These are phyloP conservation scores for Chalciporus sp. DNA, from an alignment of 1,284 basidiomycete genomes.

Conservation along the genomic window DNA sequence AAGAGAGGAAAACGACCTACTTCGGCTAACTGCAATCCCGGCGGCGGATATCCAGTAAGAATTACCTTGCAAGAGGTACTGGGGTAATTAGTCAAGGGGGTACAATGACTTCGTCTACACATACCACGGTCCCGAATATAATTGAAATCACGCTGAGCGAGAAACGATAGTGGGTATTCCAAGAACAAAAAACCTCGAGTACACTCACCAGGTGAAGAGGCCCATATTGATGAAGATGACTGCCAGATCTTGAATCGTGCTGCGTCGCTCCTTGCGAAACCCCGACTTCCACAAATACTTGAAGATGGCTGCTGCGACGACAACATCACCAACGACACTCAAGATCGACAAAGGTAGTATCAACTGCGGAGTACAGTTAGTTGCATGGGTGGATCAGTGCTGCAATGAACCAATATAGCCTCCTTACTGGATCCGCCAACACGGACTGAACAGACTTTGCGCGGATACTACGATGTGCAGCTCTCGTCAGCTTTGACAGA, in stretches of 20 bases:
- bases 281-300: slow-evolving; percentile 15
- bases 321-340: slow-evolving; percentile 11
- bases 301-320: slow-evolving; percentile 13
- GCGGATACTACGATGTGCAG: neutral
- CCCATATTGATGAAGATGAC: slow-evolving; percentile 11
- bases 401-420: neutral
- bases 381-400: neutral
- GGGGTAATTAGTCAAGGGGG: neutral
- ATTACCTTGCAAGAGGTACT: neutral
- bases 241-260: slow-evolving; percentile 7
- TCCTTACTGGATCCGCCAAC: neutral
- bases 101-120: neutral
- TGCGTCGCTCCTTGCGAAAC: slow-evolving; percentile 1
- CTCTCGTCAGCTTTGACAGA: neutral
- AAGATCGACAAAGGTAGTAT: slow-evolving; percentile 2
- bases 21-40: neutral
- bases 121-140: neutral
- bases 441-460: neutral
- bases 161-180: too few relatives aligned
- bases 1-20: neutral
- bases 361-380: slow-evolving; percentile 2
- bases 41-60: neutral
- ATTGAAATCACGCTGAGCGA: neutral
- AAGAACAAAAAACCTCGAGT: neutral
- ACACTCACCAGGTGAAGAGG: neutral